These are phyloP conservation scores for Neofusicoccum parvum DNA, from an alignment of 2,329 filamentous ascomycete genomes.

Conservation along the genomic window DNA sequence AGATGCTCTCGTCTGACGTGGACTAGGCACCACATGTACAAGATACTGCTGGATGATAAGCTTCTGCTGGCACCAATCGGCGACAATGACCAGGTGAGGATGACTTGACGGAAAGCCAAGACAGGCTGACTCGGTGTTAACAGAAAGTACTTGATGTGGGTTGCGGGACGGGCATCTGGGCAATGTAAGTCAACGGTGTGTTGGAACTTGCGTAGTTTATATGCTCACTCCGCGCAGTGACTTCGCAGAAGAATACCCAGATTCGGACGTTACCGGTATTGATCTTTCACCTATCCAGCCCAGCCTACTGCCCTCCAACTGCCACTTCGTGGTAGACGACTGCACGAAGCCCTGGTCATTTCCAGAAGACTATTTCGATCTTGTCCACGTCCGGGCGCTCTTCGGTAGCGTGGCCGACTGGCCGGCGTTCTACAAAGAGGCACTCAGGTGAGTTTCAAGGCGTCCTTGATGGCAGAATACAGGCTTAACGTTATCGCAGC, in stretches of 20 bases:
- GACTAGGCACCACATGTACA: conserved; percentile 39
- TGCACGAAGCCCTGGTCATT: conserved; percentile 30
- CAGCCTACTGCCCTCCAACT: conserved; percentile 50
- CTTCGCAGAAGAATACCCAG: conserved; percentile 32
- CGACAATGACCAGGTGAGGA: conserved; percentile 25
- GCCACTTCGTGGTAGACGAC: conserved; percentile 51
- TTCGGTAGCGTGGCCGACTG: conserved; percentile 30
- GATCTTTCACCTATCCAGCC: conserved; percentile 48
- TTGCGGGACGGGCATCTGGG: conserved; percentile 23
- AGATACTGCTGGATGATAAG: conserved; percentile 38
- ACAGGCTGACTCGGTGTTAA: background rate
- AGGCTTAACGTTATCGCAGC: background rate
- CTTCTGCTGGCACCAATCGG: conserved; percentile 34
- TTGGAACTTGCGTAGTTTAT: conserved; percentile 22
- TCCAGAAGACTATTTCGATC: conserved; percentile 48
- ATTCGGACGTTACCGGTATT: conserved; percentile 47
- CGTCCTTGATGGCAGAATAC: conserved; percentile 4
- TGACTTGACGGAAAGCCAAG: background rate
- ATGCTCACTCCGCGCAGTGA: conserved; percentile 18
- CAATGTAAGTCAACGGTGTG: conserved; percentile 12
- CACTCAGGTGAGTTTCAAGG: conserved; percentile 23
- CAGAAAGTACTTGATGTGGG: conserved; percentile 13
- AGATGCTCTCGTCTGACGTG: background rate
- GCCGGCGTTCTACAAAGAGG: conserved; percentile 27
- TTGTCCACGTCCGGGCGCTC: conserved; percentile 41